Percentiles rank a stretch among this genome's conserved stretches.
These are phyloP conservation scores for Russula emetica DNA, from an alignment of 768 basidiomycete species.

Conservation along the genomic window DNA sequence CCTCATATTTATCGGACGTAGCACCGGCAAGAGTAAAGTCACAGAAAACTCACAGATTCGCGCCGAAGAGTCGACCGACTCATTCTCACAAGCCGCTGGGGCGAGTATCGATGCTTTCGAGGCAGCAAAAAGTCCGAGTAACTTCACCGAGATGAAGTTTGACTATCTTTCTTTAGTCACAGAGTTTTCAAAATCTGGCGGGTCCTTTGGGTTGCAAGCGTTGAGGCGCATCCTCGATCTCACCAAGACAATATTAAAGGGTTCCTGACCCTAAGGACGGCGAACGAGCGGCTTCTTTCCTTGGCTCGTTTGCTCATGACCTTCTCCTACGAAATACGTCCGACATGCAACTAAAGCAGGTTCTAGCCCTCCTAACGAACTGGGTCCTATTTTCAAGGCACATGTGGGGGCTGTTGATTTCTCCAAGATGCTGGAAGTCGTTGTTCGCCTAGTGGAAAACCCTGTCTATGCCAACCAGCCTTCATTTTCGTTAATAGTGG, in stretches of 20 bases:
- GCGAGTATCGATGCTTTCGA: slow-evolving; percentile 37
- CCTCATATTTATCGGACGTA: slow-evolving; percentile 46
- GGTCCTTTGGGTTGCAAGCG: slow-evolving; percentile 39
- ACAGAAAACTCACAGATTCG: slow-evolving; percentile 36
- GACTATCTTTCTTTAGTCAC: slow-evolving; percentile 59
- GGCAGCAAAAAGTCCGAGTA: slow-evolving; percentile 49
- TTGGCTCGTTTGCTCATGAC: slow-evolving; percentile 48
- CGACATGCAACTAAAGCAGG: slow-evolving; percentile 41
- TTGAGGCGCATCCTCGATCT: slow-evolving; percentile 51
- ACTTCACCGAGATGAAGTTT: slow-evolving; percentile 53
- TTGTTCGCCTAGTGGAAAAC: slow-evolving; percentile 44
- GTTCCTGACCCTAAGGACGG: slow-evolving; percentile 40
- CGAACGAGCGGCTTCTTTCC: slow-evolving; percentile 46
- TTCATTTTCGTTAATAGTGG: slow-evolving; percentile 42
- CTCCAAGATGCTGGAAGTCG: slow-evolving; percentile 50
- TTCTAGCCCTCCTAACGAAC: slow-evolving; percentile 49
- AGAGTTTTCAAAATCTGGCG: slow-evolving; percentile 49
- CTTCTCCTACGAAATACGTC: slow-evolving; percentile 45
- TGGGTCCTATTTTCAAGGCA: slow-evolving; percentile 52
- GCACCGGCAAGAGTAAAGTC: slow-evolving; percentile 42
- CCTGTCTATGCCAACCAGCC: slow-evolving; percentile 50
- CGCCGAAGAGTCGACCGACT: slow-evolving; percentile 30
- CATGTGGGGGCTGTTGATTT: slow-evolving; percentile 52
- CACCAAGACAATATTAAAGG: slow-evolving; percentile 52
- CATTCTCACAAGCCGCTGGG: slow-evolving; percentile 29